Percentiles rank a stretch among this genome's conserved stretches.
phyloP scores from a whole-genome alignment of 441 rosid genomes.

The Erysimum cheiri region DNA sequence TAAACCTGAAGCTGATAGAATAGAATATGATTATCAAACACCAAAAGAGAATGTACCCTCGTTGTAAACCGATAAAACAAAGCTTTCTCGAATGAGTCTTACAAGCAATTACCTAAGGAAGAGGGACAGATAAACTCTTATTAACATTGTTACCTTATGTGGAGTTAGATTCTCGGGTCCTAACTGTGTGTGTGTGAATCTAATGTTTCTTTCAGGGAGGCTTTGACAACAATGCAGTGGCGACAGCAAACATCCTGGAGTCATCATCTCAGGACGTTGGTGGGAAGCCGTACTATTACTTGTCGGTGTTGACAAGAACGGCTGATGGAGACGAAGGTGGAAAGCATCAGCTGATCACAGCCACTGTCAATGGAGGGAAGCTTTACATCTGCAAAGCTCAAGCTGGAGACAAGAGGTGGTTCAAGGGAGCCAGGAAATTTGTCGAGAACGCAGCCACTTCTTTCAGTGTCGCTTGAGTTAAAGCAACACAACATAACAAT shows the following conservation, averaged over 20 bases:
- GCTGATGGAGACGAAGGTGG: conserved; percentile 99
- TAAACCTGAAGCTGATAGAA: not conserved
- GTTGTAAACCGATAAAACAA: not conserved
- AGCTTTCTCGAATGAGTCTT: not conserved
- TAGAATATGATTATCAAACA: conserved; percentile 12
- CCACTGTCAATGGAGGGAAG: conserved; percentile 81
- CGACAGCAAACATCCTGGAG: conserved; percentile 88
- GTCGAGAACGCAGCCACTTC: conserved; percentile 79
- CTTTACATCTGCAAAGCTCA: conserved; percentile 97
- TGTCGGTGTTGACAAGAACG: conserved; percentile 87
- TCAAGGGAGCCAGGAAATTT: conserved; percentile 88
- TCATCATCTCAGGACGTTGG: conserved; percentile 46
- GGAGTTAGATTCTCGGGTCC: conserved; percentile 12
- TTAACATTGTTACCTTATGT: conserved; percentile 22
- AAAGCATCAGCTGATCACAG: conserved; percentile 84
- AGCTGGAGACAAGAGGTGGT: conserved; percentile 99
- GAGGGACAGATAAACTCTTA: not conserved
- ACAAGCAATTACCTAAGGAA: not conserved
- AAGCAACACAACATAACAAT: conserved; percentile 34
- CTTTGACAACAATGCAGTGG: conserved; percentile 76
- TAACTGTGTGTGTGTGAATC: conserved; percentile 29
- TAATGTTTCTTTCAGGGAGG: conserved; percentile 71
- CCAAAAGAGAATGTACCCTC: not conserved
- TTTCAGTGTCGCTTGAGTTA: conserved; percentile 81
- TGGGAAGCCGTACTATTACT: conserved; percentile 68